Evolutionary conservation across 2,329 filamentous ascomycete species (phyloP), one percentile per base, ranked within the genome.

Genomic region (Ilyonectria robusta): DNA sequence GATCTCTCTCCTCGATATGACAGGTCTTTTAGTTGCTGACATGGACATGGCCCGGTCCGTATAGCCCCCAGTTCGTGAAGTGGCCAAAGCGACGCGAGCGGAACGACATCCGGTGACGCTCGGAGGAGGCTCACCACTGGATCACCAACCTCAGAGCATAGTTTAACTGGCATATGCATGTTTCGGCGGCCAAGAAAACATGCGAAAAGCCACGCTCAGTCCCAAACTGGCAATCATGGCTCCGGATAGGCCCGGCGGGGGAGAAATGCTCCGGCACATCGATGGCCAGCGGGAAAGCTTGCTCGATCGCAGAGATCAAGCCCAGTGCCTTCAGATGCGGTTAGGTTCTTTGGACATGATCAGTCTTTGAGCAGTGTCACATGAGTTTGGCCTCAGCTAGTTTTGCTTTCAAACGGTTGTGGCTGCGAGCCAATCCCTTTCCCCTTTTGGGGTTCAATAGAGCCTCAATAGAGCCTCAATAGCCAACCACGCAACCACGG

Each of bases 361-460:
- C 40, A n/a, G 37, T n/a, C 50, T 53, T 37, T 53, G 17, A 17
- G 13, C 2, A 2, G 50, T 19, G 50, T 53, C 50, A 53, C 50
- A 53, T 35, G 50, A 13, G 31, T 53, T 35, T 35, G 9, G 6
- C n/a, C 19, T 35, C 9, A 35, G 2, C 31, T 53, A 9, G 44
- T 3, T 53, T 13, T n/a, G 29, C 29, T 53, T 33, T 23, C n/a
- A 53, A 37, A 53, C 50, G 17, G 50, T 23, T 35, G 48, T 33
- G 48, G 48, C 48, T 26, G 29, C 48, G 7, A 31, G 9, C 17
- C 26, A 3, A 11, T 5, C 17, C 29, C 15, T 35, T 53, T 35
- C 50, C 50, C n/a, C n/a, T 53, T 53, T 53, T 9, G 50, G 50
- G 50, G 33, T 2, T 53, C n/a, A 53, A 53, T 53, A 53, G 31